phyloP scores from a whole-genome alignment of 169 alveolate species.

The Eimeria praecox region DNA sequence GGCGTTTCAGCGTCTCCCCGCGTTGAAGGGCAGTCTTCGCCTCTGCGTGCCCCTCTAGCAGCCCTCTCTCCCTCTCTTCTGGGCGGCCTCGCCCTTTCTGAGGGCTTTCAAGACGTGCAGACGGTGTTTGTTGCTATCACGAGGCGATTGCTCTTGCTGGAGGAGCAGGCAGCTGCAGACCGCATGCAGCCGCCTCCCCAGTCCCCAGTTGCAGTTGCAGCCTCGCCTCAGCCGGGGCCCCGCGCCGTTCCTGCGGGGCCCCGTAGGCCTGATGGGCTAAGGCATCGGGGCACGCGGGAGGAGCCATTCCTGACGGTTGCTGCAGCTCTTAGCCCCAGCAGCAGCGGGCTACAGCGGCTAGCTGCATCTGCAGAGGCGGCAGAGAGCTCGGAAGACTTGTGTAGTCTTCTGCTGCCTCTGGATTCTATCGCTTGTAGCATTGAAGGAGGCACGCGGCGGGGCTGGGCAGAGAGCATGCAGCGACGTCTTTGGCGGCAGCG shows the following conservation, averaged over 20 bases:
- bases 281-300: not conserved
- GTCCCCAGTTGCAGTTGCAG: not conserved
- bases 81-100: not conserved
- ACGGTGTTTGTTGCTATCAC: not conserved
- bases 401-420: constrained; percentile 5
- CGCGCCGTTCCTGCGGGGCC: constrained; percentile 28
- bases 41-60: constrained; percentile 43
- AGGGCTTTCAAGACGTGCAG: constrained; percentile 20
- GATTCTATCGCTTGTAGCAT: constrained; percentile 1
- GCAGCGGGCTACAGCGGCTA: constrained; percentile 44
- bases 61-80: constrained; percentile 27
- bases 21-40: not conserved
- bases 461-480: constrained; percentile 52
- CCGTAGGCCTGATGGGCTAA: constrained; percentile 1
- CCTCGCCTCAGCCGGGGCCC: not conserved
- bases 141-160: constrained; percentile 36
- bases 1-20: not conserved
- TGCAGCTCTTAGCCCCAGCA: not conserved
- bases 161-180: constrained; percentile 2
- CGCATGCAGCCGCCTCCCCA: constrained; percentile 12
- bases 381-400: not conserved
- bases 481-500: constrained; percentile 35
- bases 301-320: not conserved
- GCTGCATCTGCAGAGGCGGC: constrained; percentile 41
- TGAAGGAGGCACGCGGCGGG: constrained; percentile 38